These are phyloP conservation scores for Rosellinia necatrix DNA, from an alignment of 2,329 filamentous ascomycete genomes.

Conservation along the genomic window DNA sequence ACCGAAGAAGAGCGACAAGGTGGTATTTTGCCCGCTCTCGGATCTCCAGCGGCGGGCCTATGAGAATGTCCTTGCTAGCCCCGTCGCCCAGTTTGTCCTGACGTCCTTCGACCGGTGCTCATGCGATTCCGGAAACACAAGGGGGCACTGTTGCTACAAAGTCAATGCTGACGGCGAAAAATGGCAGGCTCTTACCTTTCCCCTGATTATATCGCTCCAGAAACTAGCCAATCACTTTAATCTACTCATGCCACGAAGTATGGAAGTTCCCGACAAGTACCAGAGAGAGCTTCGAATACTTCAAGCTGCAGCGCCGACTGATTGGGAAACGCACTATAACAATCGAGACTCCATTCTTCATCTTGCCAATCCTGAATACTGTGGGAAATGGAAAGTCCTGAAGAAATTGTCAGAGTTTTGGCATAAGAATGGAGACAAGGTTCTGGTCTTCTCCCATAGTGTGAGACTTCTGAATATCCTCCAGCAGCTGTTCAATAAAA, in stretches of 20 bases:
- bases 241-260: constrained; percentile 72
- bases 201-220: constrained; percentile 78
- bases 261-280: constrained; percentile 72
- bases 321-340: constrained; percentile 74
- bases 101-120: constrained; percentile 69
- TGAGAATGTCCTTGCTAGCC: constrained; percentile 75
- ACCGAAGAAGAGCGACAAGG: constrained; percentile 90
- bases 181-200: constrained; percentile 83
- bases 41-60: constrained; percentile 82
- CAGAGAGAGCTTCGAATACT: constrained; percentile 77
- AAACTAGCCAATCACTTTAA: constrained; percentile 94
- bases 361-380: constrained; percentile 86
- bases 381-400: constrained; percentile 94
- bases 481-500: constrained; percentile 82
- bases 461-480: constrained; percentile 84
- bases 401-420: constrained; percentile 87
- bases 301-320: constrained; percentile 72
- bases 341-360: constrained; percentile 79
- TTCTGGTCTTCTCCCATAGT: constrained; percentile 92
- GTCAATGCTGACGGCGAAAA: constrained; percentile 63
- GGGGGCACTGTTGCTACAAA: constrained; percentile 80
- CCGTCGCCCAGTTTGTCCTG: constrained; percentile 71
- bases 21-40: constrained; percentile 93
- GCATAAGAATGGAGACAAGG: constrained; percentile 89
- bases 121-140: constrained; percentile 70